Evolutionary conservation across 2,329 filamentous ascomycete species (phyloP), one percentile per base, ranked within the genome.

Genomic region (Davidsoniella virescens): DNA sequence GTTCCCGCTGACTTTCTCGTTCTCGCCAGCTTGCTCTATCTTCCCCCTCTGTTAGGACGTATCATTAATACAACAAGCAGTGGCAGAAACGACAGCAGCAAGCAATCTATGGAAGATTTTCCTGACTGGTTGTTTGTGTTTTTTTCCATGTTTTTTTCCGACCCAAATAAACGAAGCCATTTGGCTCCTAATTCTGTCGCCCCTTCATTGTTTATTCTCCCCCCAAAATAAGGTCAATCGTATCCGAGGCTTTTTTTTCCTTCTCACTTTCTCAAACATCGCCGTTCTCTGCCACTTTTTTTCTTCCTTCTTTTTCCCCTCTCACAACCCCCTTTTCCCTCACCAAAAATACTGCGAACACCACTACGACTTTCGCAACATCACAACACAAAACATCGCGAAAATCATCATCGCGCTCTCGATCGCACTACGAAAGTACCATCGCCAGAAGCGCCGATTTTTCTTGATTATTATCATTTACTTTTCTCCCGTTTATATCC

Each of bases 191-290:
- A 33, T 33, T 33, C 29, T 33, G 29, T 33, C 29, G 29, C 29
- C 29, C 29, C 29, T 33, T 33, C 29, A 12, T 33, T 33, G 29
- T 33, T 33, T 12, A 33, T 33, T 43, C 39, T 39, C 41, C 39
- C 41, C 39, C 41, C 25, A 42, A 39, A 33, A 33, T 33, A 9
- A 41, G 18, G 36, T 52, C 38, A 14, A 38, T 51, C 38, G 26
- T 43, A 52, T 54, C 50, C 43, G 42, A 51, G 52, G 23, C 41
- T 42, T 39, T 50, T 50, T 44, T 40, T 46, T 46, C 44, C 10
- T 17, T 39, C 33, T 14, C 40, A 23, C 20, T 51, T 25, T 20
- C 36, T 44, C 42, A 38, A 43, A 39, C 47, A 44, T 43, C 47
- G 38, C 26, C 40, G 39, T 43, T 25, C 40, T 43, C 33, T 50